Percentiles rank a stretch among this genome's conserved stretches.
Conservation (phyloP, 2,329 filamentous ascomycete species). For the Aspergillaceae sp. region DNA sequence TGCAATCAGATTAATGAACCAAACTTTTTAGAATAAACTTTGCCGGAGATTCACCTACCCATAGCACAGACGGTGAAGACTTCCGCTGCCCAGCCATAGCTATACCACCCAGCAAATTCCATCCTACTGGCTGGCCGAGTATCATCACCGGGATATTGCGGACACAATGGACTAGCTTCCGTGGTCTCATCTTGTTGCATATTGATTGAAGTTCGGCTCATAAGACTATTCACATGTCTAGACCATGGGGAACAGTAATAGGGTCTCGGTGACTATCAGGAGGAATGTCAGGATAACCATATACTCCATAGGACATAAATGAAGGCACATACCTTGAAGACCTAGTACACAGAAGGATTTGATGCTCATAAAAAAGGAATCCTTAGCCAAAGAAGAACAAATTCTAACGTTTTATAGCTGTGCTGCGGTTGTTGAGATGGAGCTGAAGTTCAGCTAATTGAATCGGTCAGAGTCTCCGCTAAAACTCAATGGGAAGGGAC, state of each 20-base stretch:
- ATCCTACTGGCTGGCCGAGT: slow-evolving; percentile 75
- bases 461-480: no score
- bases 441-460: no score
- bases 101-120: slow-evolving; percentile 91
- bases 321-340: no score
- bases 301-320: no score
- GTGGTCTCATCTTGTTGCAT: slow-evolving; percentile 22
- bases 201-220: slow-evolving; percentile 29
- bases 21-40: background rate
- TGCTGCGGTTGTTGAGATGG: no score
- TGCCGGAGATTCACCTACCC: slow-evolving; percentile 36
- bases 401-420: no score
- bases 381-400: no score
- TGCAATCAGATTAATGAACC: slow-evolving; percentile 1
- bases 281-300: no score
- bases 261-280: no score
- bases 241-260: background rate
- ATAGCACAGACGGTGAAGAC: slow-evolving; percentile 90
- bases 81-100: slow-evolving; percentile 92
- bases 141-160: slow-evolving; percentile 73
- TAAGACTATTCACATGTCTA: slow-evolving; percentile 6
- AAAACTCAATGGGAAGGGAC: no score
- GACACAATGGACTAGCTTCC: slow-evolving; percentile 22
- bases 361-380: no score
- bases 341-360: no score